Percentiles rank a stretch among this genome's conserved stretches.
phyloP scores from a whole-genome alignment of 2,329 filamentous ascomycete genomes.

The Alternaria novae-zelandiae region DNA sequence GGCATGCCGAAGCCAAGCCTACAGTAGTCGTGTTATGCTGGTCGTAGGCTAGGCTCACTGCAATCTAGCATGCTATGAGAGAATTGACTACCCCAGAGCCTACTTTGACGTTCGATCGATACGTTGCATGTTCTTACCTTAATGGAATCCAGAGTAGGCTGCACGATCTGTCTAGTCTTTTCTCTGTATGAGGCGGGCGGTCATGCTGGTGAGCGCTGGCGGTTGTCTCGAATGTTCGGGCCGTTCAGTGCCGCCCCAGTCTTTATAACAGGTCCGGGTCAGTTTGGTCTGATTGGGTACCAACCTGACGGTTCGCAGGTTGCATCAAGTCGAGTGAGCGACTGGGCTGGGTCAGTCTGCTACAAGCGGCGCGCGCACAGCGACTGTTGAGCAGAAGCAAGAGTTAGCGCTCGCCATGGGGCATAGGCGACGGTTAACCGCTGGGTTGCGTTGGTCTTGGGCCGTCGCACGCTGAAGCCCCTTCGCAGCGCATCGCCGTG shows the following conservation, averaged over 20 bases:
- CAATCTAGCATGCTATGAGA: background rate
- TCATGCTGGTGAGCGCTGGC: background rate
- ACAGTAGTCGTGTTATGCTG: background rate
- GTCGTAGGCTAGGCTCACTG: background rate
- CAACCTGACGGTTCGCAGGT: background rate
- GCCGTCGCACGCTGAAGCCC: constrained; percentile 5
- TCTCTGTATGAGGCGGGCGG: background rate
- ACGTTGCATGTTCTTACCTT: background rate
- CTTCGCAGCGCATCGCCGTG: constrained; percentile 19
- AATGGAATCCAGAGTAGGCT: background rate
- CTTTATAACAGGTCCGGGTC: constrained; percentile 5
- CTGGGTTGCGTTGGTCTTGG: background rate
- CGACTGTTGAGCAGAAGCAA: constrained; percentile 11
- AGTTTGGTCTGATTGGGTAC: background rate
- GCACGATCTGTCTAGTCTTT: background rate
- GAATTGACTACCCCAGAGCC: background rate
- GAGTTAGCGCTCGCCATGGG: constrained; percentile 3
- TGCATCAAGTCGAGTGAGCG: constrained; percentile 10
- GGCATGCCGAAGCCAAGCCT: background rate
- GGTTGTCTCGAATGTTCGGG: constrained; percentile 6
- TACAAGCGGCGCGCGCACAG: background rate
- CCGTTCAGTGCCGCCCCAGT: constrained; percentile 4
- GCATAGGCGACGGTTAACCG: constrained; percentile 10
- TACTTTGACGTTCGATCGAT: background rate
- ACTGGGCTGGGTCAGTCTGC: constrained; percentile 5